Percentiles rank a stretch among this genome's conserved stretches.
These are phyloP conservation scores for Theobroma grandiflorum DNA, from an alignment of 441 rosid species.

Conservation along the genomic window DNA sequence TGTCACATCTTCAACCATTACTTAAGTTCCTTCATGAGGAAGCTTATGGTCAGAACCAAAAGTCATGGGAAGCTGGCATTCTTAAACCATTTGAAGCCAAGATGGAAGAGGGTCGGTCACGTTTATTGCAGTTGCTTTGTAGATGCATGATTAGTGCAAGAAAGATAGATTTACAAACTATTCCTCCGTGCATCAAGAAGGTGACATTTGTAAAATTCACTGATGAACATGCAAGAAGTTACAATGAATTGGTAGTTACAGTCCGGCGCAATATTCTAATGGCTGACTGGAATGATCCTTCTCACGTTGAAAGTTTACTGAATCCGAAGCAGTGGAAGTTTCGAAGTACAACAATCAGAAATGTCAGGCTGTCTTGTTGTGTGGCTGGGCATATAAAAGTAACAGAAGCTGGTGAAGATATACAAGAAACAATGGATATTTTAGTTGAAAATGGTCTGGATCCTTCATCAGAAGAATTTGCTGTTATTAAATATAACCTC, in stretches of 20 bases:
- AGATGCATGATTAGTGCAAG: constrained; percentile 96
- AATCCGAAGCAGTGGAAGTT: constrained; percentile 96
- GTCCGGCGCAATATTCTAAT: constrained; percentile 88
- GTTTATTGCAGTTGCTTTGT: constrained; percentile 72
- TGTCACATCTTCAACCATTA: constrained; percentile 90
- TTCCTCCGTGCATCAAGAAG: constrained; percentile 95
- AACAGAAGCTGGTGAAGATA: constrained; percentile 83
- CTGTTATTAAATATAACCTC: constrained; percentile 69
- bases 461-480: constrained; percentile 70
- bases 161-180: constrained; percentile 84
- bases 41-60: constrained; percentile 82
- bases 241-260: constrained; percentile 92
- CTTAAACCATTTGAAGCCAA: constrained; percentile 92
- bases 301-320: constrained; percentile 96
- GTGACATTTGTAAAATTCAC: constrained; percentile 74
- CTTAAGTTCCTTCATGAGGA: constrained; percentile 94
- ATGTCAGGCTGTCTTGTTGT: constrained; percentile 93
- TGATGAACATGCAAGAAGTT: constrained; percentile 87
- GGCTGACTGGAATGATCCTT: constrained; percentile 99
- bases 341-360: constrained; percentile 71
- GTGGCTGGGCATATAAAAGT: constrained; percentile 96
- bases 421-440: constrained; percentile 92
- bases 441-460: constrained; percentile 70
- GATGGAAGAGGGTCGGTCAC: constrained; percentile 88
- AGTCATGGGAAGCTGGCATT: constrained; percentile 93